Base-by-base conservation (phyloP, 1,139 yeast species). In the Blastobotrys arbuscula region DNA sequence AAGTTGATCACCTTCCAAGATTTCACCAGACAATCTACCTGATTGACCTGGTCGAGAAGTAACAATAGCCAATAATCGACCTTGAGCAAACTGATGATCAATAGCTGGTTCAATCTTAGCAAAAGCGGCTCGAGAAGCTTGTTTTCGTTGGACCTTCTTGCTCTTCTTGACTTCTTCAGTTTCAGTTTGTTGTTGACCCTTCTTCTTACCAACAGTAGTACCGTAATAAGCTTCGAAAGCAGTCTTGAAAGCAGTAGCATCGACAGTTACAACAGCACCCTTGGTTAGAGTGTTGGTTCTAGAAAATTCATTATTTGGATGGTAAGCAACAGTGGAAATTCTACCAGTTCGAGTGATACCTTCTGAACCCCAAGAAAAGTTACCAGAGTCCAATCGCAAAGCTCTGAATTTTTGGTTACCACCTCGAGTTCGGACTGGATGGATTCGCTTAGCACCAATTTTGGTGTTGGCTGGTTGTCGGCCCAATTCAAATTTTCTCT, bases 1-100 rank as follows among this genome's bases (percentile, higher is more conserved):
- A 77, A 92, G 88, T 81, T 92, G 98, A 76, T 94, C 99, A 79
- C 98, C 98, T 82, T 92, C 99, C 76, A 94, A 87, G 78, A 92
- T 84, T 95, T 94, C 92, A 78, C 99, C 99, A 76, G 94, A 98
- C 79, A 92, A 84, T 82, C 99, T 94, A 78, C 99, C 99, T 65
- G 96, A 85, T 84, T 92, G 99, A 77, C 99, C 99, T 75, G 99
- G 99, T 84, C 99, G 90, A 55, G 98, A 92, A 66, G 98, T 89
- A 73, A 92, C 89, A 75, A 82, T 84, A 75, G 98, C 98, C 81
- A 92, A 92, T 71, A 92, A 84, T 80, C 94, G 89, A 83, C 97
- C 97, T 65, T 97, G 89, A 75, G 84, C 83, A 84, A 92, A 92
- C 81, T 92, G 98, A 68, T 90, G 72, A 72, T 89, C 94, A 66